Conservation (phyloP, 768 basidiomycete species). For the Nidularia pulvinata region DNA sequence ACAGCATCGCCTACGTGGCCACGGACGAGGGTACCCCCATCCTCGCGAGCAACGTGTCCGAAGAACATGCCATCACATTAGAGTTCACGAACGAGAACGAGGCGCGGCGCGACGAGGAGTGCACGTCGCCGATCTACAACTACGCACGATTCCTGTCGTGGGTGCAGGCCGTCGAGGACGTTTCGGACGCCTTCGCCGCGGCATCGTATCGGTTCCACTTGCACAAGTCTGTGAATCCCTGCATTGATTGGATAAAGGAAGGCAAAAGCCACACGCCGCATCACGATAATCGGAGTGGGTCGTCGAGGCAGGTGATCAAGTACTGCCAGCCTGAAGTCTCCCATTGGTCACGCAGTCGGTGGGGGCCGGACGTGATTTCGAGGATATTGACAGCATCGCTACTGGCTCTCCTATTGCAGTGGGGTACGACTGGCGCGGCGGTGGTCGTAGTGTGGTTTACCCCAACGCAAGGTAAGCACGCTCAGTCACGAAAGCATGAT, state of each 20-base stretch:
- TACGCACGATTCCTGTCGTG: conserved; percentile 26
- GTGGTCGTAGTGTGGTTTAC: conserved; percentile 15
- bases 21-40: conserved; percentile 2
- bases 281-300: neutral
- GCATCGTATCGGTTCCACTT: conserved; percentile 12
- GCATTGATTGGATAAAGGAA: conserved; percentile 10
- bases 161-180: conserved; percentile 19
- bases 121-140: conserved; percentile 23
- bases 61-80: conserved; percentile 13
- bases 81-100: conserved; percentile 5
- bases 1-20: conserved; percentile 23
- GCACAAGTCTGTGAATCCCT: conserved; percentile 13
- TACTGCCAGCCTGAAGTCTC: neutral
- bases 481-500: too few species aligned
- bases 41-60: conserved; percentile 6
- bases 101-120: conserved; percentile 14
- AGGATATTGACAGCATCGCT: conserved; percentile 13
- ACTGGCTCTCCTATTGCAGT: conserved; percentile 12
- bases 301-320: neutral
- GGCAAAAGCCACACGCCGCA: neutral
- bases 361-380: conserved; percentile 6
- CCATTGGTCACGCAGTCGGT: neutral
- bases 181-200: conserved; percentile 15
- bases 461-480: conserved; percentile 11
- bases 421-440: conserved; percentile 16